phyloP scores from a whole-genome alignment of 768 basidiomycete genomes.

The Rubroboletus satanas region DNA sequence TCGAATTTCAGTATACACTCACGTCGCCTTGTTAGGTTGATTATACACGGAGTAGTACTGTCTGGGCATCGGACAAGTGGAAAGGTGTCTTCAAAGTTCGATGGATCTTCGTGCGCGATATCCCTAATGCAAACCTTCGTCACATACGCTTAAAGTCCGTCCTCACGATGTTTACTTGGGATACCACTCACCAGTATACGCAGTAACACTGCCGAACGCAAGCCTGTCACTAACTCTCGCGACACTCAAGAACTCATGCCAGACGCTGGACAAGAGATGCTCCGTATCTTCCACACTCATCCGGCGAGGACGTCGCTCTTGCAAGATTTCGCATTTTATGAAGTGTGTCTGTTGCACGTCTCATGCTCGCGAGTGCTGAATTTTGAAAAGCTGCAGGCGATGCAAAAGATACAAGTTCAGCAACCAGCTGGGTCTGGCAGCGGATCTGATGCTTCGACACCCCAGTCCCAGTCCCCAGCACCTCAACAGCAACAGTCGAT shows the following conservation, averaged over 20 bases:
- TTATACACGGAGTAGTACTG: constrained; percentile 89
- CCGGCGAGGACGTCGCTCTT: constrained; percentile 89
- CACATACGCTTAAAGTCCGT: constrained; percentile 82
- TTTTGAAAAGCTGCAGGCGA: constrained; percentile 64
- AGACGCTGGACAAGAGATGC: constrained; percentile 95
- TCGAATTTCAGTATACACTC: not conserved
- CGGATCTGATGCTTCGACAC: constrained; percentile 27
- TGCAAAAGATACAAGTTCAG: constrained; percentile 60
- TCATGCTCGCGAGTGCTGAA: constrained; percentile 3
- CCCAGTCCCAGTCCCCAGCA: constrained; percentile 39
- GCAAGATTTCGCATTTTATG: constrained; percentile 91
- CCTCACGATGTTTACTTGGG: constrained; percentile 2
- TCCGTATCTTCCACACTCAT: constrained; percentile 91
- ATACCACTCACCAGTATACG: constrained; percentile 12
- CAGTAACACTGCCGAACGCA: constrained; percentile 96
- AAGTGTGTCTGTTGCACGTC: constrained; percentile 45
- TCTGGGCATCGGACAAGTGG: constrained; percentile 99
- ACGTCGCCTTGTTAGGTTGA: constrained; percentile 55
- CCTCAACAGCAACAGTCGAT: constrained; percentile 46
- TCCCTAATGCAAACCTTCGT: constrained; percentile 82
- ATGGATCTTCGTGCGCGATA: constrained; percentile 97
- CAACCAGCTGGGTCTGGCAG: constrained; percentile 28
- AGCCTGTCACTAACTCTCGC: constrained; percentile 96
- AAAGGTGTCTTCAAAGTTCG: constrained; percentile 98
- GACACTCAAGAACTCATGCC: constrained; percentile 97